Evolutionary conservation across 495 filamentous ascomycete species (phyloP).

Genomic region (Elaphomyces granulatus): DNA sequence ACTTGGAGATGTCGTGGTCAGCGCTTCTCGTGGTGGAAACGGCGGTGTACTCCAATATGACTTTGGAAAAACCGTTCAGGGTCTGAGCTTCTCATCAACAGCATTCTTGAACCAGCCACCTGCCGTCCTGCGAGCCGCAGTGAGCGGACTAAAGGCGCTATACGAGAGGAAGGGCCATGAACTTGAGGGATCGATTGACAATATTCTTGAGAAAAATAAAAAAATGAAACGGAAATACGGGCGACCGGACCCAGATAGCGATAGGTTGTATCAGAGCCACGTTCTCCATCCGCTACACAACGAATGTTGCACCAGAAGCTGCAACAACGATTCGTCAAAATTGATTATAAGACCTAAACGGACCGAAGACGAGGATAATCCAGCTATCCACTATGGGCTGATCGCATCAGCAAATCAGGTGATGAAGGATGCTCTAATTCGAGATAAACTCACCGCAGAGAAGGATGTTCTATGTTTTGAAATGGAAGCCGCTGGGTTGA

Average conservation of each 20-base stretch:
- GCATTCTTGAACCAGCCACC: conserved; percentile 13
- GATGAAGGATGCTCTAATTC: conserved; percentile 9
- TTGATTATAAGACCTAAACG: not conserved
- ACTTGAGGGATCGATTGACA: conserved; percentile 10
- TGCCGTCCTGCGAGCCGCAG: conserved; percentile 3
- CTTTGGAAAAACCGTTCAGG: conserved; percentile 4
- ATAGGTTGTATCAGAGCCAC: conserved; percentile 14
- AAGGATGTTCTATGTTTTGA: conserved; percentile 16
- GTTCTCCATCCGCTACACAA: not conserved
- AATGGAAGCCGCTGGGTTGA: no score
- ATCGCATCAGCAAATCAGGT: conserved; percentile 18
- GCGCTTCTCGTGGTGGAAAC: conserved; percentile 7
- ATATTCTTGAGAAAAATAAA: conserved; percentile 7
- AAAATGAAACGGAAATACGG: conserved; percentile 10
- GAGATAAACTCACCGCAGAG: conserved; percentile 9
- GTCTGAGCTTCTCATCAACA: no score
- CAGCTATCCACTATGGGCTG: conserved; percentile 15
- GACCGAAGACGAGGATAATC: conserved; percentile 7
- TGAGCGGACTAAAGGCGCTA: conserved; percentile 4
- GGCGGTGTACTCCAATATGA: conserved; percentile 8
- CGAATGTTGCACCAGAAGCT: not conserved
- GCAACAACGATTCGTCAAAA: not conserved
- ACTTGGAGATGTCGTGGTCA: conserved; percentile 9
- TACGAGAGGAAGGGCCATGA: not conserved
- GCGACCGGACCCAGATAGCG: conserved; percentile 12